These are phyloP conservation scores for Lachancea nothofagi DNA, from an alignment of 805 yeast genomes.

Conservation along the genomic window DNA sequence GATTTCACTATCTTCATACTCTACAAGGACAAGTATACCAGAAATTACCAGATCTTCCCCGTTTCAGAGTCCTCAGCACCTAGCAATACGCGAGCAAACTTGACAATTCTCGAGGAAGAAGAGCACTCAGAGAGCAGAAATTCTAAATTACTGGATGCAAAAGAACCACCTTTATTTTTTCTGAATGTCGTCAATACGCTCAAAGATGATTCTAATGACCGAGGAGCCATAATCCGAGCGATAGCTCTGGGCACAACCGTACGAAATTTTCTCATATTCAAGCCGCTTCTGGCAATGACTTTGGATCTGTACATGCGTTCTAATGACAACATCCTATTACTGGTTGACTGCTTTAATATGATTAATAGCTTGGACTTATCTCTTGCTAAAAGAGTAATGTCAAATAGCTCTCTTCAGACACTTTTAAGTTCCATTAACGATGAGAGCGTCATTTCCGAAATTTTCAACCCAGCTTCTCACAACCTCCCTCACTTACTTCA, in stretches of 20 bases:
- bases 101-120: constrained; percentile 18
- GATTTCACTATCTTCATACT: constrained; percentile 55
- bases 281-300: constrained; percentile 51
- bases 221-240: constrained; percentile 59
- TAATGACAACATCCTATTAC: constrained; percentile 8
- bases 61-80: constrained; percentile 11
- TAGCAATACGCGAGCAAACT: constrained; percentile 11
- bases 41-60: constrained; percentile 26
- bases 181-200: constrained; percentile 52
- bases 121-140: neutral
- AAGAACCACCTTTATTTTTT: constrained; percentile 41
- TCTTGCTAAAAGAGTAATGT: constrained; percentile 14
- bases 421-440: constrained; percentile 22
- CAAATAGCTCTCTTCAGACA: constrained; percentile 17
- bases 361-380: constrained; percentile 26
- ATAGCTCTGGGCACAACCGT: constrained; percentile 53
- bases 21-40: constrained; percentile 33
- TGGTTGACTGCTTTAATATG: constrained; percentile 23
- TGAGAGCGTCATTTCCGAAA: constrained; percentile 10
- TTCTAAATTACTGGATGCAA: neutral
- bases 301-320: constrained; percentile 35
- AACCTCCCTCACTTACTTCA: constrained; percentile 13
- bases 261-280: constrained; percentile 49
- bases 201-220: constrained; percentile 37
- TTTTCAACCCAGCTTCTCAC: constrained; percentile 11